Base-by-base conservation (phyloP, 345 rosid genomes). In the Durio zibethinus region DNA sequence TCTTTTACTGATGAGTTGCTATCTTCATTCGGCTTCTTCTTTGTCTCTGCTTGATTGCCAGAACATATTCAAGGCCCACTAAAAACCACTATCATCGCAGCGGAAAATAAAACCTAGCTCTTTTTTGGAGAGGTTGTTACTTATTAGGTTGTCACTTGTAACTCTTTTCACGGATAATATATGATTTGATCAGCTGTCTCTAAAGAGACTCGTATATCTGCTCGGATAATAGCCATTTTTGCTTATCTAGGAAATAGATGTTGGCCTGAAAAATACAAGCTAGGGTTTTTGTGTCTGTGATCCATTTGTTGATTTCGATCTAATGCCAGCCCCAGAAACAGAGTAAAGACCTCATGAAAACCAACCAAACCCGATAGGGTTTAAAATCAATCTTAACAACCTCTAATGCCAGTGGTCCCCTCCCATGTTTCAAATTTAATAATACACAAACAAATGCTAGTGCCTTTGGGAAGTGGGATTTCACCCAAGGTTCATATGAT, bases 1-100 rank as follows among this genome's bases (percentile, higher is more conserved):
- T 43, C 16, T 59, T 56, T 71, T 65, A 35, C 63, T 71, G 82
- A 54, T 71, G 11, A 15, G 78, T 82, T 35, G 77, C 80, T 53
- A 25, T 81, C 70, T n/a, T 74, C 15, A 40, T 25, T 68, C 16
- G 25, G 43, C 69, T 38, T 40, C 53, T 7, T 31, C 12, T 25
- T 57, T 45, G 36, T 63, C 50, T 53, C 25, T 48, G 40, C 18
- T 71, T 36, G 74, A 48, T 71, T 48, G 74, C 74, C 74, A 48
- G 42, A 71, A 31, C 43, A 71, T 31, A 20, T 48, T 71, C 74
- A 48, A 48, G 74, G 23, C 18, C 60, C 74, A 71, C 60, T 71
- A 23, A 16, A 57, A 57, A 23, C 16, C 33, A 57, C 62, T 25
- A 57, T 25, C 62, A 8, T 23, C 16, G 1, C 33, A 10, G 16